Percentiles rank a stretch among this genome's conserved stretches.
Conservation (phyloP, 257 asterid genomes). For the Gardenia jasminoides region DNA sequence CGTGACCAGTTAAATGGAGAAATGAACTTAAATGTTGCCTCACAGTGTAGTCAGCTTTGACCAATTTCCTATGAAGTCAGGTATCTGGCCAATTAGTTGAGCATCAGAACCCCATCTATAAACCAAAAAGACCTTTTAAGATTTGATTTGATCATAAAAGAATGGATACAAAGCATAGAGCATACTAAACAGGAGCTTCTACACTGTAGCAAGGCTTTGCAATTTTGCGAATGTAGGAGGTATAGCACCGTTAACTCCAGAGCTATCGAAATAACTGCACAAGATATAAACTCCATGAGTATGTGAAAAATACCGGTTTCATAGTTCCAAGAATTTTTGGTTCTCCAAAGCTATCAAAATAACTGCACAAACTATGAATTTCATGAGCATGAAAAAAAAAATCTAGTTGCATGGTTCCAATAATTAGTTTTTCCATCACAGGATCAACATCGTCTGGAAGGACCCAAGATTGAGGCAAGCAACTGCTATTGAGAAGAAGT, state of each 20-base stretch:
- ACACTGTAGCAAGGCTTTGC: conserved; percentile 42
- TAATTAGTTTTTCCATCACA: neutral
- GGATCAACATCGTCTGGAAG: neutral
- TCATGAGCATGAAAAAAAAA: neutral
- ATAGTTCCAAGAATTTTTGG: too few species aligned
- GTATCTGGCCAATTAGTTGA: conserved; percentile 64
- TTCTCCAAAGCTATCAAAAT: conserved; percentile 35
- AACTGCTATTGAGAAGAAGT: neutral
- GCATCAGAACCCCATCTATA: conserved; percentile 68
- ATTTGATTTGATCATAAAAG: conserved; percentile 5
- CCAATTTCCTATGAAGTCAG: conserved; percentile 75
- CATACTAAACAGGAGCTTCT: conserved; percentile 17
- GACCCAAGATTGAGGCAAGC: neutral
- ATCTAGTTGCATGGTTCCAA: neutral
- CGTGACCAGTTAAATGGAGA: neutral
- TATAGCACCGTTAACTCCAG: conserved; percentile 57
- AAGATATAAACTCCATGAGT: neutral
- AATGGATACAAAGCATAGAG: neutral
- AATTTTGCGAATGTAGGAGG: conserved; percentile 50
- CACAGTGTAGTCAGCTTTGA: conserved; percentile 48
- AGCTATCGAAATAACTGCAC: conserved; percentile 49
- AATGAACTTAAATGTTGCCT: conserved; percentile 24
- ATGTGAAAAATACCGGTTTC: neutral
- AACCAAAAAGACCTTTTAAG: conserved; percentile 20
- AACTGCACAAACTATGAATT: conserved; percentile 29